Conservation (phyloP, 345 rosid genomes). For the Citrus australasica region DNA sequence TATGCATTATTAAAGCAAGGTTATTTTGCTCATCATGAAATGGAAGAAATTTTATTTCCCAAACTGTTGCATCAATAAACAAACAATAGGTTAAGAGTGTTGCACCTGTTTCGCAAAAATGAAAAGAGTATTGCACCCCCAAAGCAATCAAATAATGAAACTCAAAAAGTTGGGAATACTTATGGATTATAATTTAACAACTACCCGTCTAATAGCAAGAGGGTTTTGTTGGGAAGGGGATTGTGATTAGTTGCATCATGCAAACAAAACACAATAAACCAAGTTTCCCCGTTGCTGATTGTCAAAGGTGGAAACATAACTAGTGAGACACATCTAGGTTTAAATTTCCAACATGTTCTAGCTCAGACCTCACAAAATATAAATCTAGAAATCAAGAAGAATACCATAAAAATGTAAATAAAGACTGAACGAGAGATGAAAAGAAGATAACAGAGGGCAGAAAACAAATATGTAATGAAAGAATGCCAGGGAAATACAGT, state of each 20-base stretch:
- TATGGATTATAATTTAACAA: background rate
- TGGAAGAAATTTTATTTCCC: background rate
- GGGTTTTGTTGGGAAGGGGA: background rate
- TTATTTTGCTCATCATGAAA: background rate
- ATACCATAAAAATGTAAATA: background rate
- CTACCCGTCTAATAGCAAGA: background rate
- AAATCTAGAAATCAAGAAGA: background rate
- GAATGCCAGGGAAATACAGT: background rate
- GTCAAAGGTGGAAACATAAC: background rate
- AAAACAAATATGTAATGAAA: background rate
- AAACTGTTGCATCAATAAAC: background rate
- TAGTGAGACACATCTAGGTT: background rate
- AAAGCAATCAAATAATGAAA: background rate
- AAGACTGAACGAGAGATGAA: background rate
- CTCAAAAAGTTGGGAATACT: background rate
- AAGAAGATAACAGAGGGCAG: background rate
- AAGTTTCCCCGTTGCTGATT: background rate
- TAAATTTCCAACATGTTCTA: background rate
- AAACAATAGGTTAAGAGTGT: background rate
- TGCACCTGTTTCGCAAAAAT: too few relatives aligned
- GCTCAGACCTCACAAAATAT: background rate
- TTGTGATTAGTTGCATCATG: background rate
- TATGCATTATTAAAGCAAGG: conserved; percentile 1
- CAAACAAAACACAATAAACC: background rate
- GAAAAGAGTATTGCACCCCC: background rate